Evolutionary conservation across 1,139 yeast species (phyloP).

Genomic region (Sugiyamaella novakii): DNA sequence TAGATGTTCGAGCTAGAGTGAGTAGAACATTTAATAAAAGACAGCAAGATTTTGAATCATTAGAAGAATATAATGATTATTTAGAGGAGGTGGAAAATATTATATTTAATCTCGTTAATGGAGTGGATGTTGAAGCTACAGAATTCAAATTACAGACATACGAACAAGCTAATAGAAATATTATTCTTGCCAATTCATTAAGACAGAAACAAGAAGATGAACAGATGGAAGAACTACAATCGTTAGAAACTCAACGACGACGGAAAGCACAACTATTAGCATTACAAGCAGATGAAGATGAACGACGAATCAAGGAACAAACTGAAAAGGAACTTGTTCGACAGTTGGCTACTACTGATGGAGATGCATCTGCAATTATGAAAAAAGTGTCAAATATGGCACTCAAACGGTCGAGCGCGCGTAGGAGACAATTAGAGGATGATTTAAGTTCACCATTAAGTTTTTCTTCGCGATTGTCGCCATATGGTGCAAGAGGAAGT

Average conservation of each 20-base stretch:
- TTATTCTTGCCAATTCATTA: slow-evolving; percentile 74
- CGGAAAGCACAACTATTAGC: slow-evolving; percentile 43
- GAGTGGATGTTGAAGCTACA: slow-evolving; percentile 69
- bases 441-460: slow-evolving; percentile 47
- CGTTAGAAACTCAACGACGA: slow-evolving; percentile 65
- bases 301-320: slow-evolving; percentile 48
- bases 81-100: slow-evolving; percentile 82
- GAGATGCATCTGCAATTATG: slow-evolving; percentile 54
- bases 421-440: slow-evolving; percentile 68
- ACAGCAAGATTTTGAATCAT: slow-evolving; percentile 65
- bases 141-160: slow-evolving; percentile 69
- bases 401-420: slow-evolving; percentile 62
- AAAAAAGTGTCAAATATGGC: slow-evolving; percentile 61
- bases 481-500: slow-evolving; percentile 3
- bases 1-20: slow-evolving; percentile 83
- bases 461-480: slow-evolving; percentile 19
- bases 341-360: slow-evolving; percentile 55
- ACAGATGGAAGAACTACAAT: slow-evolving; percentile 69
- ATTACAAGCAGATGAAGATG: slow-evolving; percentile 42
- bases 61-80: slow-evolving; percentile 69
- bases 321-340: slow-evolving; percentile 69
- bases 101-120: slow-evolving; percentile 72
- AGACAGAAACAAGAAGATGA: slow-evolving; percentile 68
- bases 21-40: slow-evolving; percentile 77
- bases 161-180: slow-evolving; percentile 73